A percentile compares a stretch with the other conserved stretches of the same genome.
Evolutionary conservation across 2,329 filamentous ascomycete genomes (phyloP).

Genomic region (Cordyceps cicadae): DNA sequence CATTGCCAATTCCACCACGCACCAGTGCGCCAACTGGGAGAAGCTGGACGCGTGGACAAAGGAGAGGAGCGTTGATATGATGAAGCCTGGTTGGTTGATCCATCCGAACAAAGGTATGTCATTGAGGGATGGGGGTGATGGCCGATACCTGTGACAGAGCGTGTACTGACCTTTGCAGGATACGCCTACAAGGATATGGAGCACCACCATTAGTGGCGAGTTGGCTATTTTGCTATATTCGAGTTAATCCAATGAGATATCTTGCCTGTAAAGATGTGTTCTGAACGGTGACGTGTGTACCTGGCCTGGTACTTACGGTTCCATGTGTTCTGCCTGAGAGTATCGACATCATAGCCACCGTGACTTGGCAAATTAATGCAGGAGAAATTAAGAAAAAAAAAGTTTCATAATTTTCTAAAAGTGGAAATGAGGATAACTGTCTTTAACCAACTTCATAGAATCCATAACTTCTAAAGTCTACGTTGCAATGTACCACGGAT

Average conservation of each 20-base stretch:
- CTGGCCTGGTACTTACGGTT: too few relatives aligned
- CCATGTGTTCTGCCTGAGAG: too few relatives aligned
- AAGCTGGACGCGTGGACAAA: conserved; percentile 11
- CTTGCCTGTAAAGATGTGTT: background rate
- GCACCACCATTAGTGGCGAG: conserved; percentile 1
- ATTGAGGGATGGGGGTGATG: background rate
- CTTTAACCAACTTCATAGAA: too few relatives aligned
- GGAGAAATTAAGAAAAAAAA: too few relatives aligned
- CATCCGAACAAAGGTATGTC: background rate
- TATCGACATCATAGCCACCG: too few relatives aligned
- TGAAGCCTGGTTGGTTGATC: conserved; percentile 10
- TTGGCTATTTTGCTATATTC: background rate
- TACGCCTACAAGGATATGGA: conserved; percentile 5
- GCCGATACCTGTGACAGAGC: too few relatives aligned
- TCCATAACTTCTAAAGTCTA: too few relatives aligned
- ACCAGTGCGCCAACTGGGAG: conserved; percentile 13
- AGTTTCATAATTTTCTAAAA: too few relatives aligned
- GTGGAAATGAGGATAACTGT: too few relatives aligned
- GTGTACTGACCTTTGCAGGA: background rate
- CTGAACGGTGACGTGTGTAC: background rate
- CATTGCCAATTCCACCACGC: conserved; percentile 11
- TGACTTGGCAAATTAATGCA: too few relatives aligned
- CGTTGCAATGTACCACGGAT: conserved; percentile 4
- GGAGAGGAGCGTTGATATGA: conserved; percentile 9
- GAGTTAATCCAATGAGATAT: background rate